These are phyloP conservation scores for Tetracladium marchalianum DNA, from an alignment of 495 filamentous ascomycete species.

Conservation along the genomic window DNA sequence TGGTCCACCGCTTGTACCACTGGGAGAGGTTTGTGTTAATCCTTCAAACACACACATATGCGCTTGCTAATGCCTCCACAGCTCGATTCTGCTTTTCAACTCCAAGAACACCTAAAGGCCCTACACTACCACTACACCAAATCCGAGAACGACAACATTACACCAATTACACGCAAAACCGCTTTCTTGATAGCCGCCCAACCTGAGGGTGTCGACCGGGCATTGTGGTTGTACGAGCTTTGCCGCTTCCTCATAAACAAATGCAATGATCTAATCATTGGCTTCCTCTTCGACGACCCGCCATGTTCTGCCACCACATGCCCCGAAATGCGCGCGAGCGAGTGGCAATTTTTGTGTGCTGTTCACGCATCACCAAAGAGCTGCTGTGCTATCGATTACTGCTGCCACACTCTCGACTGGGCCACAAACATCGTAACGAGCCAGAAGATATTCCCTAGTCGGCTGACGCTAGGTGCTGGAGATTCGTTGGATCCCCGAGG, in stretches of 20 bases:
- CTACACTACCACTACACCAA: conserved; percentile 74
- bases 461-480: conserved; percentile 57
- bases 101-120: conserved; percentile 96
- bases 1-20: conserved; percentile 77
- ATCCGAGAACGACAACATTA: conserved; percentile 40
- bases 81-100: conserved; percentile 93
- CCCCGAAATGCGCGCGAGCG: conserved; percentile 94
- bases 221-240: conserved; percentile 94
- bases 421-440: conserved; percentile 84
- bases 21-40: conserved; percentile 55
- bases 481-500: conserved; percentile 46
- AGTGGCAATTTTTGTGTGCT: conserved; percentile 98
- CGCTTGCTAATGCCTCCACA: conserved; percentile 22
- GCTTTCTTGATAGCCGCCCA: conserved; percentile 65
- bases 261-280: conserved; percentile 82
- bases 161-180: conserved; percentile 63
- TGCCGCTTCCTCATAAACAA: conserved; percentile 90
- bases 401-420: conserved; percentile 96
- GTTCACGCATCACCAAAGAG: conserved; percentile 91
- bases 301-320: conserved; percentile 81
- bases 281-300: conserved; percentile 81
- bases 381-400: conserved; percentile 98
- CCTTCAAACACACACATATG: neutral
- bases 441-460: conserved; percentile 83
- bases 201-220: conserved; percentile 69